phyloP scores from a whole-genome alignment of 768 basidiomycete species.

The Xerocomellus amylosporus region DNA sequence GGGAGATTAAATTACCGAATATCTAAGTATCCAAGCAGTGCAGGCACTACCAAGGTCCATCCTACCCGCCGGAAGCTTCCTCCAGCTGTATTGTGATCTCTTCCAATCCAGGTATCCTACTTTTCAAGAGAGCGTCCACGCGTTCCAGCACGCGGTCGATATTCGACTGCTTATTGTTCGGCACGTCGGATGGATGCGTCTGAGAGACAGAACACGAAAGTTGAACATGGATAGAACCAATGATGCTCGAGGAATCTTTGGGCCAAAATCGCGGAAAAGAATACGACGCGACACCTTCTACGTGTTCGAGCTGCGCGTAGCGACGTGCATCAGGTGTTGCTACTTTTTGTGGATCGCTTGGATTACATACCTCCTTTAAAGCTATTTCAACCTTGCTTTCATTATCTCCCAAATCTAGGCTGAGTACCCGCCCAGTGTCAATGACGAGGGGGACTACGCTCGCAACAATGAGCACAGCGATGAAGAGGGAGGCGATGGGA shows the following conservation, averaged over 20 bases:
- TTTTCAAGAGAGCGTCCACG: slow-evolving; percentile 70
- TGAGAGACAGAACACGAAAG: slow-evolving; percentile 59
- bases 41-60: slow-evolving; percentile 11
- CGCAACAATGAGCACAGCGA: slow-evolving; percentile 90
- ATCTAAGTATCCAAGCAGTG: slow-evolving; percentile 12
- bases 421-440: slow-evolving; percentile 86
- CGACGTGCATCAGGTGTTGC: not conserved
- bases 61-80: slow-evolving; percentile 11
- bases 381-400: slow-evolving; percentile 54
- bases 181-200: slow-evolving; percentile 53
- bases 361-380: slow-evolving; percentile 55
- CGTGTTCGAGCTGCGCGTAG: slow-evolving; percentile 52
- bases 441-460: slow-evolving; percentile 94
- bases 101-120: slow-evolving; percentile 75
- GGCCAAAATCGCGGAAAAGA: slow-evolving; percentile 91
- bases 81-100: slow-evolving; percentile 92
- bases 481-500: slow-evolving; percentile 95
- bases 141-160: slow-evolving; percentile 68
- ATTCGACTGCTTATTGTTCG: slow-evolving; percentile 13
- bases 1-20: slow-evolving; percentile 14
- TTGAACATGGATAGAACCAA: slow-evolving; percentile 92
- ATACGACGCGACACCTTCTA: slow-evolving; percentile 83
- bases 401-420: slow-evolving; percentile 76
- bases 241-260: slow-evolving; percentile 78
- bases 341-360: not conserved